Evolutionary conservation across 108 stramenopile genomes (phyloP), one percentile per base, ranked within the genome.

Genomic region (Ochromonas danica): DNA sequence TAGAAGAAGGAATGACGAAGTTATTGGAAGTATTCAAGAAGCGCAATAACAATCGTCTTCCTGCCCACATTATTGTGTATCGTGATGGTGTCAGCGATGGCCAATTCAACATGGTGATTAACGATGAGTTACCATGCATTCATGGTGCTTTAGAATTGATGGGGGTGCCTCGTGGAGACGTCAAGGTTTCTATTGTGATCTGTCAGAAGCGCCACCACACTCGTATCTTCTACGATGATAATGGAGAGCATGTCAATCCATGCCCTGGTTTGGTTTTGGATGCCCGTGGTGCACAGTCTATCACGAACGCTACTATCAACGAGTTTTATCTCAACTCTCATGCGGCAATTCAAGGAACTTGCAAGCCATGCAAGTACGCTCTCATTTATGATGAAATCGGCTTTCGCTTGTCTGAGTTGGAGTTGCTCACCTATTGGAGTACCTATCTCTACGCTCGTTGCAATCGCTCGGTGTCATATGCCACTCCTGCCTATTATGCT

Each of bases 1-100:
- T 75, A 31, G 40, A 75, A 41, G 72, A 75, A 6, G 72, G 14
- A 10, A 75, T 75, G 31, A 10, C 10, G 3, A 27, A 17, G 31
- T 33, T 75, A 25, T 33, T 75, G 10, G 28, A 27, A 10, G 6
- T 33, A 6, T 75, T 75, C 41, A 27, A 36, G 10, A 27, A 6
- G 6, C 36, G 72, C 36, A 75, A 75, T 33, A 27, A 36, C 31
- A 22, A 22, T 6, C 6, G 10, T 42, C 3, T 75, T 6, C 72
- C 72, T 45, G 51, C 6, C 6, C 3, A 3, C 6, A 42, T 75
- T 3, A 42, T 75, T 36, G 72, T 75, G 27, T 75, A 42, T 42
- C 72, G 72, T 36, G 72, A 75, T 36, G 72, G 72, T 36, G 72
- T 75, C 51, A 60, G 72, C 31, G 72, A 75, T 27, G 72, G 45